Percentiles rank a stretch among this genome's conserved stretches.
These are phyloP conservation scores for Saxophila tyrrhenica DNA, from an alignment of 495 filamentous ascomycete species.

Conservation along the genomic window DNA sequence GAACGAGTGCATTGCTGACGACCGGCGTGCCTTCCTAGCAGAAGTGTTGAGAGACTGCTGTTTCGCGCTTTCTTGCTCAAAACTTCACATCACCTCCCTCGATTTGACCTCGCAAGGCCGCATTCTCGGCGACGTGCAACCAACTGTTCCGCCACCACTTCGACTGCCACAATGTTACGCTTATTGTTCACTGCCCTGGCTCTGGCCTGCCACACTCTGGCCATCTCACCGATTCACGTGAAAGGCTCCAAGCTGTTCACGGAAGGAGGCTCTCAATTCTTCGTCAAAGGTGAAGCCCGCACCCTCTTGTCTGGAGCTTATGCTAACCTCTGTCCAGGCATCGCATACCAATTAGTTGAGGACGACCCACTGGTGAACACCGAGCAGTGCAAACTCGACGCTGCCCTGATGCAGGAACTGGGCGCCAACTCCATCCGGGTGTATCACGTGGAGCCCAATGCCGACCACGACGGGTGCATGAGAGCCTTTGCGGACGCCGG, in stretches of 20 bases:
- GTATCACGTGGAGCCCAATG: slow-evolving; percentile 68
- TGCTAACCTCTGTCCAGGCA: slow-evolving; percentile 34
- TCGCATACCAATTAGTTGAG: slow-evolving; percentile 48
- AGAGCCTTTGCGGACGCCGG: slow-evolving; percentile 64
- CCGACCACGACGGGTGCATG: slow-evolving; percentile 75
- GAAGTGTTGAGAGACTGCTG: not conserved
- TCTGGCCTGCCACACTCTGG: slow-evolving; percentile 1
- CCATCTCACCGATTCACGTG: slow-evolving; percentile 49
- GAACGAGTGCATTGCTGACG: not conserved
- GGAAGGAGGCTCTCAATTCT: slow-evolving; percentile 65
- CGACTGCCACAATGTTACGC: not conserved
- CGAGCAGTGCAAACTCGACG: slow-evolving; percentile 68
- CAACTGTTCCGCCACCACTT: not conserved
- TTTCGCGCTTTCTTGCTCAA: too few relatives aligned
- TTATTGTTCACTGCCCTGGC: not conserved
- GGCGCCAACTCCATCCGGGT: slow-evolving; percentile 80
- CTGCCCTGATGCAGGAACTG: slow-evolving; percentile 63
- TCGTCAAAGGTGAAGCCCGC: slow-evolving; percentile 54
- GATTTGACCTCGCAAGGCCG: not conserved
- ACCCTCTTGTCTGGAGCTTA: not conserved
- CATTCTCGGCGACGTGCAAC: not conserved
- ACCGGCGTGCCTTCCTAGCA: not conserved
- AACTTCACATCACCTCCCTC: not conserved
- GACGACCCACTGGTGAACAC: slow-evolving; percentile 66
- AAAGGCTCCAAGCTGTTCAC: slow-evolving; percentile 81